Evolutionary conservation across 2,329 filamentous ascomycete species (phyloP), one percentile per base, ranked within the genome.

Genomic region (Colletotrichum neosansevieriae): DNA sequence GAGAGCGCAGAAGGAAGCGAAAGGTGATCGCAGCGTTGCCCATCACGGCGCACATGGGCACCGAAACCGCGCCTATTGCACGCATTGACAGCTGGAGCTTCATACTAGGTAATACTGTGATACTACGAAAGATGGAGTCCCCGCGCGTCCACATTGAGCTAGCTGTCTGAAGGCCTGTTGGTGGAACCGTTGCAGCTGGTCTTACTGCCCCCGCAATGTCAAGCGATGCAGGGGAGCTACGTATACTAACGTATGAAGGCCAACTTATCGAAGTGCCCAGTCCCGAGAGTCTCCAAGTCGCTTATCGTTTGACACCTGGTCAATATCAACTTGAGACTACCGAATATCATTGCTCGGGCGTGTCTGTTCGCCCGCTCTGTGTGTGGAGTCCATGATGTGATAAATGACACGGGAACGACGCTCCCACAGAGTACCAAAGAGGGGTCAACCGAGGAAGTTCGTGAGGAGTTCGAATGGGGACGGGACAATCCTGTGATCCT

Each of bases 61-160:
- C 40, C 49, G 34, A 67, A 42, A 56, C 34, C 24, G 21, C 21
- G 21, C 4, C 21, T 21, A 21, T 4, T 21, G 21, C 21, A 21
- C 45, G 51, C 51, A 58, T 58, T 63, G 64, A 53, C 64, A 67
- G 21, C 36, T 63, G 50, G 42, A 51, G 64, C 59, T 63, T 45
- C 21, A n/a, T n/a, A 24, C 13, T 40, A 24, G 1, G 36, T 29
- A 17, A n/a, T n/a, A n/a, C n/a, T n/a, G n/a, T n/a, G n/a, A n/a
- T 24, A 57, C 51, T 58, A 44, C 42, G 42, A 19, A 19, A 36
- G 32, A 54, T 36, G 38, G 38, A 29, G 51, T 19, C 50, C 63
- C 59, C 59, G 49, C 63, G 47, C 40, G 64, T 57, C 58, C 50
- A 50, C 50, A 42, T 47, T 6, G 24, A 47, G 56, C 36, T 42